Evolutionary conservation across 495 filamentous ascomycete species (phyloP), one percentile per base, ranked within the genome.

Genomic region (Tuber brumale): DNA sequence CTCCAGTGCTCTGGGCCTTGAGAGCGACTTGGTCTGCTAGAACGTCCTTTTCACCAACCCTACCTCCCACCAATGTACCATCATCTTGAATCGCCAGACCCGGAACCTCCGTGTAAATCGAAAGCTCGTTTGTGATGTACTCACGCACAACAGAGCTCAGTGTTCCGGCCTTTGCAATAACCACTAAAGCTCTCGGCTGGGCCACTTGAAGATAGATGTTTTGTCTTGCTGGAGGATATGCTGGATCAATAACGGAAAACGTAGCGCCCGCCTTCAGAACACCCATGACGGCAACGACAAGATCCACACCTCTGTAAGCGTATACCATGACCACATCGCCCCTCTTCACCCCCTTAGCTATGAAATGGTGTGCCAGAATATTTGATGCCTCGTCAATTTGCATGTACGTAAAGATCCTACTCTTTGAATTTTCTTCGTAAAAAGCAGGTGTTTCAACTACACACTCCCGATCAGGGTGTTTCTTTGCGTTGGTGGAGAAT

Each of bases 291-390:
- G 86, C 87, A 21, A 91, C 86, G 10, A 93, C 90, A 27, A 94
- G 84, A 76, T 94, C 92, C 9, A 94, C 92, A 19, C 89, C 88
- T 7, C 95, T 89, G 83, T 97, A 88, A 43, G 93, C 93, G 84
- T 91, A 98, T 72, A 95, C 91, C 94, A 97, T 97, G 74, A 97
- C 92, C 39, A 97, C 94, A 72, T 98, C 95, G 19, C 93, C 94
- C 74, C 90, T 86, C 57, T 91, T 86, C 72, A 94, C 86, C 41
- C 94, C 95, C 74, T 88, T 87, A 44, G 89, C 85, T 66, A 93
- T 87, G 42, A 97, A 86, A 81, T 95, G 88, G 84, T 94, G 92
- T 14, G 92, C 91, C 7, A 98, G 85, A 18, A 89, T 87, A 81
- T 97, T 96, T 18, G 92, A 91, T 1, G 91, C 91, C 84, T 97